Conservation (phyloP, 768 basidiomycete species). For the Boletellus sp. region DNA sequence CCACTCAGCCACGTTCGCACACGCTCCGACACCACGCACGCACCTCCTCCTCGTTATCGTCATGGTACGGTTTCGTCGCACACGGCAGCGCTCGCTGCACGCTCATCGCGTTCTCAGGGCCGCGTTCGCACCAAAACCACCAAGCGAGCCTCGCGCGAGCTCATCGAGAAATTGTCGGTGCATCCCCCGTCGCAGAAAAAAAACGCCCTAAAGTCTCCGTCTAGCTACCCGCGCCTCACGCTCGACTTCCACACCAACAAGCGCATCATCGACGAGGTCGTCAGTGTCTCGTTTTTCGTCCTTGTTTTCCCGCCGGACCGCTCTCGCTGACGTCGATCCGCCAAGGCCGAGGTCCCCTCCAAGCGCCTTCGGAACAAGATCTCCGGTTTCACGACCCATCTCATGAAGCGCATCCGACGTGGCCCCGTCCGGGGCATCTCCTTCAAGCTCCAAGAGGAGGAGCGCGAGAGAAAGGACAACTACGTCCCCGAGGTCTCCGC, state of each 20-base stretch:
- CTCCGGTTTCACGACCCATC: conserved; percentile 97
- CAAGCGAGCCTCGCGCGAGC: conserved; percentile 97
- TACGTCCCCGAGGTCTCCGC: conserved; percentile 98
- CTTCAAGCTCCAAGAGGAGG: conserved; percentile 99
- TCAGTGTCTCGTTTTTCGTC: conserved; percentile 38
- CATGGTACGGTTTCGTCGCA: conserved; percentile 47
- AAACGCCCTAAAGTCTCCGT: background rate
- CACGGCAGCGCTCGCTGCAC: conserved; percentile 7
- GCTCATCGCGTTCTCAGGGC: conserved; percentile 55
- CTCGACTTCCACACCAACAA: conserved; percentile 99
- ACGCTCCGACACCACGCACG: conserved; percentile 5
- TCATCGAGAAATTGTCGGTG: conserved; percentile 98
- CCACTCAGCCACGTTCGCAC: conserved; percentile 25
- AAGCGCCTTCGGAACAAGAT: conserved; percentile 99
- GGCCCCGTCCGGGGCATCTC: conserved; percentile 99
- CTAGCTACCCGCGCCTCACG: conserved; percentile 95
- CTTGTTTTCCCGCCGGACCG: too few species aligned
- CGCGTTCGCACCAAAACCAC: conserved; percentile 99
- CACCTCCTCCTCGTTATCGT: conserved; percentile 27
- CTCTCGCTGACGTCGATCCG: background rate
- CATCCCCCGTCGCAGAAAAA: too few species aligned
- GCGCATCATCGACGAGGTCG: conserved; percentile 96
- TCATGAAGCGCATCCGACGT: conserved; percentile 99
- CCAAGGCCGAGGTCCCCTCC: conserved; percentile 87
- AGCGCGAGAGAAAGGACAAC: conserved; percentile 98